These are phyloP conservation scores for Plasmodium relictum DNA, from an alignment of 169 alveolate genomes.

Conservation along the genomic window DNA sequence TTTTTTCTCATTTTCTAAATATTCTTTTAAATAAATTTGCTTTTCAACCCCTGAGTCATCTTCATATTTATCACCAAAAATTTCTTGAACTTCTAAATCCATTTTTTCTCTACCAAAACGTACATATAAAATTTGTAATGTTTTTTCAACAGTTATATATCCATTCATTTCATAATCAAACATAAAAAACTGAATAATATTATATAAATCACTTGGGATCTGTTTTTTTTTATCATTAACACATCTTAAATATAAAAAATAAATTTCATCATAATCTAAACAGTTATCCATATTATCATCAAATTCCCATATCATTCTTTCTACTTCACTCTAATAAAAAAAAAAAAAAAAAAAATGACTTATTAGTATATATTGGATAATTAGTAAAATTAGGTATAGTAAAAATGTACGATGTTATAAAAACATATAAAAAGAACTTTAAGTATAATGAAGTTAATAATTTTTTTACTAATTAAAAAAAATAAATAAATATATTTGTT, in stretches of 20 bases:
- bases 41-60: constrained; percentile 73
- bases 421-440: too few species aligned
- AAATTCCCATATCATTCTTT: constrained; percentile 75
- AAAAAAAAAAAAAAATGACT: neutral
- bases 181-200: constrained; percentile 72
- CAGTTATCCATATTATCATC: constrained; percentile 75
- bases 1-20: constrained; percentile 63
- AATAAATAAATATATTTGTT: neutral
- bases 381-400: too few species aligned
- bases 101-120: constrained; percentile 74
- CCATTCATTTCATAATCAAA: constrained; percentile 77
- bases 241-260: constrained; percentile 55
- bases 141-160: constrained; percentile 73
- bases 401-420: too few species aligned
- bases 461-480: neutral
- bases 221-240: constrained; percentile 72
- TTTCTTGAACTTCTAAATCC: constrained; percentile 73
- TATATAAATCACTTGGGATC: constrained; percentile 68
- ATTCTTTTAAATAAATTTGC: constrained; percentile 51
- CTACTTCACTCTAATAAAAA: constrained; percentile 54
- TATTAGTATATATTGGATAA: neutral
- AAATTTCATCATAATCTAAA: constrained; percentile 73
- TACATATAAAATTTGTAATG: constrained; percentile 67
- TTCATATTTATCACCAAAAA: constrained; percentile 73
- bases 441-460: too few species aligned